Conservation (phyloP, 495 filamentous ascomycete species). For the Poronia punctata region DNA sequence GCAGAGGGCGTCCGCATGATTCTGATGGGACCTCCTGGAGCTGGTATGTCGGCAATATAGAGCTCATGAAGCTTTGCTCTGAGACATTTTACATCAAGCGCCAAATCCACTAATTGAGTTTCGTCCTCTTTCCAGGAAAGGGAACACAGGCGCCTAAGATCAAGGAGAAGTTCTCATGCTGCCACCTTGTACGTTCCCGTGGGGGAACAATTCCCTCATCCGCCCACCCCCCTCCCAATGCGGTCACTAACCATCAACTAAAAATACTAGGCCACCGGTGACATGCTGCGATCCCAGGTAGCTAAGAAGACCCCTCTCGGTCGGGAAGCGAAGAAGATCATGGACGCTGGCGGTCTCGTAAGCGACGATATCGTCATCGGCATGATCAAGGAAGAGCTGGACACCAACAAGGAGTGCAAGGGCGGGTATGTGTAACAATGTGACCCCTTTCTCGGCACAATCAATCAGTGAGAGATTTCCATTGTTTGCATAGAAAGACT, state of each 20-base stretch:
- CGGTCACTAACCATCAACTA: constrained; percentile 1
- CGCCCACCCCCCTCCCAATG: background rate
- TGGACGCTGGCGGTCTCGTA: constrained; percentile 95
- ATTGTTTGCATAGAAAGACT: constrained; percentile 2
- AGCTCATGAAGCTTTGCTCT: constrained; percentile 1
- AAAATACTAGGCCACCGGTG: constrained; percentile 77
- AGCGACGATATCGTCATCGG: constrained; percentile 98
- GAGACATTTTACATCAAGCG: constrained; percentile 1
- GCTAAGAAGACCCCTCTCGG: constrained; percentile 95
- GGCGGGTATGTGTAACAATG: constrained; percentile 64
- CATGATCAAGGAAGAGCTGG: constrained; percentile 97
- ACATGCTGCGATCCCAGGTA: constrained; percentile 98
- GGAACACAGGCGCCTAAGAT: constrained; percentile 97
- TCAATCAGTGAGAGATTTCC: background rate
- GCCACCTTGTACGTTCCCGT: constrained; percentile 73
- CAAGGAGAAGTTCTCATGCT: constrained; percentile 93
- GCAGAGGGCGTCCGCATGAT: constrained; percentile 81
- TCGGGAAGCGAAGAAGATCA: constrained; percentile 99
- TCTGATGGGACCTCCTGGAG: constrained; percentile 94
- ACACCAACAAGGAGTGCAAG: constrained; percentile 90
- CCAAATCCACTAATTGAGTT: constrained; percentile 23
- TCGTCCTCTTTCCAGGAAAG: constrained; percentile 65
- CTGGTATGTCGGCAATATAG: constrained; percentile 56
- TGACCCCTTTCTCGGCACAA: background rate
- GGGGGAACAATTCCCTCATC: constrained; percentile 8